Conservation (phyloP, 352 stramenopile genomes). For the Phytophthora capsici region DNA sequence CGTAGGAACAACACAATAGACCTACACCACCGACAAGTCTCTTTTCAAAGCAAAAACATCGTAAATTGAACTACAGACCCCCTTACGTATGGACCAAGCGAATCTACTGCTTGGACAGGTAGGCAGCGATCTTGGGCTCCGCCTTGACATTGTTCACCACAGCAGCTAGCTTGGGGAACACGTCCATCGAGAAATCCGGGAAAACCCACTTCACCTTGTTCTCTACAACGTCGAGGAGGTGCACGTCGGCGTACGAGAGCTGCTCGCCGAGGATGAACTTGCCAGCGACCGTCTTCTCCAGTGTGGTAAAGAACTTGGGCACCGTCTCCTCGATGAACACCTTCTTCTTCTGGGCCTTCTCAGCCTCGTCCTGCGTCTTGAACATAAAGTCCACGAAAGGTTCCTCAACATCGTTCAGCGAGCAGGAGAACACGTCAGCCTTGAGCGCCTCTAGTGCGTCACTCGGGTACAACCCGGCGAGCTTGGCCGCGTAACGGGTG, state of each 20-base stretch:
- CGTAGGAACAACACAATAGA: too few species aligned
- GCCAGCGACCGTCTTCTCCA: conserved; percentile 56
- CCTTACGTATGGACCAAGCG: too few species aligned
- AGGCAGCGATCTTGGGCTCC: conserved; percentile 48
- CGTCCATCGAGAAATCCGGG: conserved; percentile 34
- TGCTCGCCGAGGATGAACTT: conserved; percentile 61
- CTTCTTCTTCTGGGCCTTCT: conserved; percentile 51
- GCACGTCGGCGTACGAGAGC: conserved; percentile 47
- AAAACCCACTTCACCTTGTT: conserved; percentile 44
- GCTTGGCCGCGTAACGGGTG: conserved; percentile 47
- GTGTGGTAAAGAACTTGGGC: conserved; percentile 36
- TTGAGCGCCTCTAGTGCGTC: conserved; percentile 36
- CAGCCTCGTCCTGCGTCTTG: conserved; percentile 39
- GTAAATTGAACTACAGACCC: too few species aligned
- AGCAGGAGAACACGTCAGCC: conserved; percentile 38
- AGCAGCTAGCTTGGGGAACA: conserved; percentile 52
- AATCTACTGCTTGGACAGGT: too few species aligned
- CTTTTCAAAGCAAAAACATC: too few species aligned
- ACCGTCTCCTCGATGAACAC: conserved; percentile 44
- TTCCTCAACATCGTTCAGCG: conserved; percentile 22
- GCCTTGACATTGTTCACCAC: conserved; percentile 46
- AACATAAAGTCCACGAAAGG: conserved; percentile 31
- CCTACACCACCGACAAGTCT: too few species aligned
- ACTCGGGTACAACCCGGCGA: conserved; percentile 39
- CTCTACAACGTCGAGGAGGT: conserved; percentile 44